Percentiles rank a stretch among this genome's conserved stretches.
Evolutionary conservation across 2,329 filamentous ascomycete species (phyloP).

Genomic region (Apiospora rasikravindrae): DNA sequence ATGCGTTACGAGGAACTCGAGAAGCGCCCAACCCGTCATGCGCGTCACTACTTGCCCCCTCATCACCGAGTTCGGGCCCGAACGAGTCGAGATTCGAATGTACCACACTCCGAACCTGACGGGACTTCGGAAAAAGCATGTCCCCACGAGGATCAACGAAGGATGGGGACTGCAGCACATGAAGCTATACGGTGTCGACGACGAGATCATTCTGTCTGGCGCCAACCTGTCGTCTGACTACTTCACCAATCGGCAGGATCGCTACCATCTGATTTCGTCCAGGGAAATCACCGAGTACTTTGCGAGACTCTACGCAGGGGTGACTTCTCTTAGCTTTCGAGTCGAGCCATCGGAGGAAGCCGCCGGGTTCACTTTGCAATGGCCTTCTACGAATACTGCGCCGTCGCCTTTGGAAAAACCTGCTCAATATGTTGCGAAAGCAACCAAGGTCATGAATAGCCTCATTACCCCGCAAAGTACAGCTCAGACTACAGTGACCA

Average conservation of each 20-base stretch:
- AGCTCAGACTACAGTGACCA: neutral
- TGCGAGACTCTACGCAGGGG: slow-evolving; percentile 73
- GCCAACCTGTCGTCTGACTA: slow-evolving; percentile 94
- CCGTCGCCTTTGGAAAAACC: slow-evolving; percentile 77
- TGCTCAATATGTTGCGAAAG: slow-evolving; percentile 69
- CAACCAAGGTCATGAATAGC: slow-evolving; percentile 69
- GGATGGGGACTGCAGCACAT: slow-evolving; percentile 99
- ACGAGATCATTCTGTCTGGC: slow-evolving; percentile 93
- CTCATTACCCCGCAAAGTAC: slow-evolving; percentile 64
- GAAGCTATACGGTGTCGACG: slow-evolving; percentile 96
- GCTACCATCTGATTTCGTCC: slow-evolving; percentile 90
- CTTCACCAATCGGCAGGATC: slow-evolving; percentile 93
- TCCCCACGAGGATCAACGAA: slow-evolving; percentile 93
- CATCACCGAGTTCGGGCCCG: slow-evolving; percentile 80
- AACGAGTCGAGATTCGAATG: slow-evolving; percentile 92
- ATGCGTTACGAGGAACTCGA: slow-evolving; percentile 87
- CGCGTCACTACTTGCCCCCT: slow-evolving; percentile 87
- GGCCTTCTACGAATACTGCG: slow-evolving; percentile 76
- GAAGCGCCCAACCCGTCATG: slow-evolving; percentile 86
- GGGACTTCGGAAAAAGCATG: slow-evolving; percentile 79
- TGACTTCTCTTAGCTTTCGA: slow-evolving; percentile 81
- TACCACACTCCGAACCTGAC: slow-evolving; percentile 97
- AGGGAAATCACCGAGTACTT: slow-evolving; percentile 84
- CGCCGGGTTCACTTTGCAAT: slow-evolving; percentile 67
- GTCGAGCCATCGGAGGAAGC: slow-evolving; percentile 66